Percentiles rank a stretch among this genome's conserved stretches.
These are phyloP conservation scores for Fusarium newnesense DNA, from an alignment of 2,329 filamentous ascomycete genomes.

Conservation along the genomic window DNA sequence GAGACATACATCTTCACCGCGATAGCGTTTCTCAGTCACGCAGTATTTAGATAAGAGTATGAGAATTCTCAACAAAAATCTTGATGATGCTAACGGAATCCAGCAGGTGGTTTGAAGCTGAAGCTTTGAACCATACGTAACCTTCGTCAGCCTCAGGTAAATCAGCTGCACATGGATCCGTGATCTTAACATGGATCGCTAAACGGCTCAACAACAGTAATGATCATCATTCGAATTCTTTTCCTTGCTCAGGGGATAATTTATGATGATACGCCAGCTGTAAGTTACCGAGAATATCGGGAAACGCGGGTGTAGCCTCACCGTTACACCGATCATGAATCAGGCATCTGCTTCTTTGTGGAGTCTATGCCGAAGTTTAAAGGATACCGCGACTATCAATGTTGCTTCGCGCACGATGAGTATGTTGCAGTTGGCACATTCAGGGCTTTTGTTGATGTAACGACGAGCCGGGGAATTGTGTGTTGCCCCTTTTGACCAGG, in stretches of 20 bases:
- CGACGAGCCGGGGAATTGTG: not conserved
- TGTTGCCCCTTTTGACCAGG: not conserved
- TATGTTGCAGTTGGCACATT: not conserved
- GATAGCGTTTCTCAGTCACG: rapidly evolving
- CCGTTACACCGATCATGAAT: not conserved
- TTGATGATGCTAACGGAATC: not conserved
- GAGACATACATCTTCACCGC: not conserved
- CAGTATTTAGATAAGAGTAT: not conserved
- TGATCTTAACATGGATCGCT: not conserved
- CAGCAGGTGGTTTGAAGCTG: not conserved
- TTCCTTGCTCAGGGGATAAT: not conserved
- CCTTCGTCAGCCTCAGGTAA: not conserved
- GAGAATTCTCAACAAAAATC: rapidly evolving
- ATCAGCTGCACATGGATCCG: not conserved
- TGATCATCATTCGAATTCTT: not conserved
- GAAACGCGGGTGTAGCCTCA: not conserved
- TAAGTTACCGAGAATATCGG: too few relatives aligned
- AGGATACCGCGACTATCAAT: not conserved
- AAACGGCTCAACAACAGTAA: not conserved
- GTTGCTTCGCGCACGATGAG: not conserved
- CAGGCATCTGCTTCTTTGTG: not conserved
- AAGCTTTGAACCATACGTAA: not conserved
- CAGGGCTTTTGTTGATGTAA: not conserved
- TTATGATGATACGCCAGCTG: not conserved
- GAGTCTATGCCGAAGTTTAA: not conserved